Evolutionary conservation across 768 basidiomycete genomes (phyloP), one percentile per base, ranked within the genome.

Genomic region (Pulveroboletus ravenelii): DNA sequence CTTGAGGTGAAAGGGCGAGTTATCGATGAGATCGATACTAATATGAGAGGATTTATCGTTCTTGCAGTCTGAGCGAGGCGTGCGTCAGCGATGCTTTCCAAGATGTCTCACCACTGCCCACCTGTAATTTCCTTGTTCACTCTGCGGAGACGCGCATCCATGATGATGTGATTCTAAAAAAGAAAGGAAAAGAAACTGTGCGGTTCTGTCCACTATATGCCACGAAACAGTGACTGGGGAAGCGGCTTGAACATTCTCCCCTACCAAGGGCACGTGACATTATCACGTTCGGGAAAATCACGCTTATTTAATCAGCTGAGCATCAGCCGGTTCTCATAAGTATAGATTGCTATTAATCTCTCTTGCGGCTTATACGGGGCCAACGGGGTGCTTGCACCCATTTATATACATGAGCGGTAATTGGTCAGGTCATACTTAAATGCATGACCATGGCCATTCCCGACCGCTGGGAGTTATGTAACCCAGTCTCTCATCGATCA

Each of bases 71-170:
- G 63, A 34, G 34, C 41, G 43, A 29, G 10, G 35, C 25, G 38
- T 54, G 51, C 45, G 52, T 62, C 23, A 56, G 50, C 32, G 36
- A 46, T 49, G 35, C 31, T 39, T 10, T 17, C n/a, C 9, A 34
- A 6, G 30, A 10, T 20, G n/a, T 12, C 42, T n/a, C 17, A 17
- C 25, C 2, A 32, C 23, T 36, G 55, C 77, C 54, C 43, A 85
- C 90, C 93, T 55, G 84, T 71, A 53, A 97, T 96, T 74, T 97
- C 93, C 73, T 95, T 96, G 71, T 91, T 92, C 23, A 96, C 88
- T 65, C 93, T 77, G 55, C 93, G 80, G 41, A 93, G 79, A 51
- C 93, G 78, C 48, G 93, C 93, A 65, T 96, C 92, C 82, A 93
- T 92, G 46, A 25, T 48, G n/a, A 46, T 45, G 40, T 6, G 8